Base-by-base conservation (phyloP, 495 filamentous ascomycete genomes). In the Penicillium argentinense region DNA sequence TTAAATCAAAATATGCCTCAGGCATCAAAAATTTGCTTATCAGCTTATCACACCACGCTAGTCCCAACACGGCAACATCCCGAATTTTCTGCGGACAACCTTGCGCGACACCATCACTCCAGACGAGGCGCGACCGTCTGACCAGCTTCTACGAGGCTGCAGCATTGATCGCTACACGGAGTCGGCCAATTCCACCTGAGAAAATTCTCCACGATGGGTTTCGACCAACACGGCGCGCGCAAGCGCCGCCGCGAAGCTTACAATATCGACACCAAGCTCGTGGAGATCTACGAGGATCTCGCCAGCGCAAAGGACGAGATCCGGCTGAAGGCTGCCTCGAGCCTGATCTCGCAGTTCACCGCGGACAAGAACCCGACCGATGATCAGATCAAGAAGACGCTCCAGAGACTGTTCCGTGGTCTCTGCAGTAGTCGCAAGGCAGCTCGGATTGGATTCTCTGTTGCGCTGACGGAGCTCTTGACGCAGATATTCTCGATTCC, bases 351-450 rank as follows among this genome's bases (percentile, higher is more conserved):
- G 11, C 70, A 76, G 43, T 77, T 77, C 39, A 71, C 76, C 0
- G 55, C 68, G 9, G 64, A 73, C 26, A 59, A 69, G 53, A 64
- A 60, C 29, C 62, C 68, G 6, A 54, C 60, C 17, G 67, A 66
- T 46, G 72, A 73, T 9, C 66, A 73, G 47, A 60, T 77, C 24
- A 54, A 64, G 42, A 73, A 74, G 51, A 56, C 60, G 0, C 58
- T 87, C 26, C 71, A 69, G 49, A 74, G 91, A 24, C 75, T 98
- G 11, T 88, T 96, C 56, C 82, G 88, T 34, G 93, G 93, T 27
- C 79, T 98, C 19, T 89, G 91, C 43, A 96, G 90, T 59, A 86
- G 90, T 33, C 81, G 88, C 17, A 95, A 96, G 69, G 91, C 88
- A 11, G 89, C 92, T 23, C 78, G 93, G 19, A 68, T 91, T 45